phyloP scores from a whole-genome alignment of 768 basidiomycete genomes.

The Suillus brevipes region DNA sequence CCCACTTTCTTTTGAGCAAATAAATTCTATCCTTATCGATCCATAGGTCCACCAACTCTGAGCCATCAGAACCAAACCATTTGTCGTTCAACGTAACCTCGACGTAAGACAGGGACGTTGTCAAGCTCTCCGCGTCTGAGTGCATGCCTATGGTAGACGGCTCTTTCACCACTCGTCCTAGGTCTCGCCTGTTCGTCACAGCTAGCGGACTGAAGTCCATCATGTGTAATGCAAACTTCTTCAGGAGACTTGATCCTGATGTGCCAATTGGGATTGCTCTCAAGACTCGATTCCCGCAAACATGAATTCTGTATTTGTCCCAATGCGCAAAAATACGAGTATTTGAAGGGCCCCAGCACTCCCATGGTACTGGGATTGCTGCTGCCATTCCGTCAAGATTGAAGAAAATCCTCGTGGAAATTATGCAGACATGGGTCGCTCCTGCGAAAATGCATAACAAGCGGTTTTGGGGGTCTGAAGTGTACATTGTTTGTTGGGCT shows the following conservation, averaged over 20 bases:
- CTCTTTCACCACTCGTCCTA: background rate
- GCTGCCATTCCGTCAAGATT: background rate
- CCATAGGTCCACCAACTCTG: background rate
- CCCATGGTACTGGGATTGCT: background rate
- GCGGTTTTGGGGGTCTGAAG: background rate
- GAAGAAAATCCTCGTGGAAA: background rate
- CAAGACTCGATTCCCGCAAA: background rate
- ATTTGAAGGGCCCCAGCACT: background rate
- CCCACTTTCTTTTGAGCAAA: background rate
- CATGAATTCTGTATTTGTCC: background rate
- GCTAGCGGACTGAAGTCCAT: background rate
- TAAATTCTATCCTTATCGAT: background rate
- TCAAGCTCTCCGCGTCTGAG: background rate
- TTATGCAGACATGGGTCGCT: background rate
- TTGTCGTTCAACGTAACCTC: background rate
- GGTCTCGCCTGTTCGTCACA: background rate
- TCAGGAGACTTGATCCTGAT: background rate
- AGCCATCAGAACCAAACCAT: background rate
- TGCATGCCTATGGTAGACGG: background rate
- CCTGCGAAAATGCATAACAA: background rate
- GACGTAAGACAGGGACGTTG: background rate
- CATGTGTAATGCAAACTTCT: background rate
- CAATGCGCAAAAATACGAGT: background rate
- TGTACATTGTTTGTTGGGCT: no score
- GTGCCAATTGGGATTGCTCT: background rate